Conservation (phyloP, 345 rosid genomes). For the Salix arbutifolia region DNA sequence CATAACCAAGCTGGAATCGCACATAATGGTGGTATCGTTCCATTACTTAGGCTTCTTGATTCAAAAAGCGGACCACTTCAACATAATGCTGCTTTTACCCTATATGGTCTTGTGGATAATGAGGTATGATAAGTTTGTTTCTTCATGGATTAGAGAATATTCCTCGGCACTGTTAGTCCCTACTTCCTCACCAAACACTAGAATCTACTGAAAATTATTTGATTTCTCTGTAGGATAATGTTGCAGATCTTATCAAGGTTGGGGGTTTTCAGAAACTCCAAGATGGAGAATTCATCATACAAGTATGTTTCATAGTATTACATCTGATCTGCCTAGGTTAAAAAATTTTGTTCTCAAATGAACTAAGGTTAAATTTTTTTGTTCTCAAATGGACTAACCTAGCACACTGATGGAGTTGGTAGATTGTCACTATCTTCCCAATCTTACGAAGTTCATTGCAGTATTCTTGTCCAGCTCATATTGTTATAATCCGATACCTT, state of each 20-base stretch:
- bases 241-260: constrained; percentile 52
- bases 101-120: constrained; percentile 75
- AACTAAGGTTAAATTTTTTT: neutral
- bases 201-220: neutral
- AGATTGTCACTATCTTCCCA: neutral
- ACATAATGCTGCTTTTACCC: constrained; percentile 71
- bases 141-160: neutral
- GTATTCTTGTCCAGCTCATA: neutral
- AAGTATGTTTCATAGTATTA: constrained; percentile 38
- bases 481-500: constrained; percentile 1
- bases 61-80: constrained; percentile 55
- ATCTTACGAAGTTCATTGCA: neutral
- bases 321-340: neutral
- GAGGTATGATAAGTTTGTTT: constrained; percentile 42
- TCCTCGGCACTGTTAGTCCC: neutral
- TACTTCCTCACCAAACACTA: neutral
- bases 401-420: neutral
- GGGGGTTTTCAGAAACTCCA: constrained; percentile 65
- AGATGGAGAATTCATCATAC: constrained; percentile 49
- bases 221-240: constrained; percentile 44
- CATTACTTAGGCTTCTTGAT: constrained; percentile 55
- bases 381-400: neutral
- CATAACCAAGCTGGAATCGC: constrained; percentile 88
- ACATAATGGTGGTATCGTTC: constrained; percentile 54
- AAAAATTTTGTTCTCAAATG: neutral